These are phyloP conservation scores for Colletotrichum euphorbiae DNA, from an alignment of 2,329 filamentous ascomycete species.

Conservation along the genomic window DNA sequence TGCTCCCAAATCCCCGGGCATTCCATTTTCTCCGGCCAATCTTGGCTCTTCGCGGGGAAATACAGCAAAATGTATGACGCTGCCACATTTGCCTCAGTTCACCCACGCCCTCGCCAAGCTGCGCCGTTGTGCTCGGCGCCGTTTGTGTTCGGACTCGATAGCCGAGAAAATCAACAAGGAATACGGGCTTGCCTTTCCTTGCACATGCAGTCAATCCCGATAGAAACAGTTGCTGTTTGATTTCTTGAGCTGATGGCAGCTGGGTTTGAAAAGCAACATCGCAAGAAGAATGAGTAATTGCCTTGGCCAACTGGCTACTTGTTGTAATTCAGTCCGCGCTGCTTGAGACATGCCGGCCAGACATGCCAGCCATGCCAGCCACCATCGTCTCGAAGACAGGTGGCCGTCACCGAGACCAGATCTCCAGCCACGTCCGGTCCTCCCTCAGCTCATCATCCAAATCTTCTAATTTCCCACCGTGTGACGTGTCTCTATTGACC, in stretches of 20 bases:
- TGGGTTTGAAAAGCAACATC: slow-evolving; percentile 1
- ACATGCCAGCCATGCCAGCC: background rate
- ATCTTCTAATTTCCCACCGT: background rate
- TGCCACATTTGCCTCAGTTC: slow-evolving; percentile 7
- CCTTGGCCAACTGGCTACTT: background rate
- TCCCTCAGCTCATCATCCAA: background rate
- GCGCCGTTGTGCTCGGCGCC: slow-evolving; percentile 16
- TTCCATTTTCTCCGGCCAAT: background rate
- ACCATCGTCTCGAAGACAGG: background rate
- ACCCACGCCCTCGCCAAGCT: slow-evolving; percentile 23
- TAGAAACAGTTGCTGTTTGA: background rate
- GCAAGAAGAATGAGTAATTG: background rate
- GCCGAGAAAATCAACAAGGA: slow-evolving; percentile 17
- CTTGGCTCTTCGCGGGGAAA: slow-evolving; percentile 21
- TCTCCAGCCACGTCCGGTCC: slow-evolving; percentile 4
- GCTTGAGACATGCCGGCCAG: slow-evolving; percentile 4
- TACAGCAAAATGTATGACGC: slow-evolving; percentile 24
- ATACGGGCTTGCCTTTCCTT: slow-evolving; percentile 6
- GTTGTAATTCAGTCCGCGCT: background rate
- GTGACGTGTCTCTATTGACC: too few species aligned
- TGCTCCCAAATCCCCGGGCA: background rate
- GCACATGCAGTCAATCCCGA: background rate
- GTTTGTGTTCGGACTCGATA: slow-evolving; percentile 3
- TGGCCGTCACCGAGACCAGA: background rate
- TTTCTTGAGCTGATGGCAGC: background rate